phyloP scores from a whole-genome alignment of 2,329 filamentous ascomycete species.

The Periconia digitata region DNA sequence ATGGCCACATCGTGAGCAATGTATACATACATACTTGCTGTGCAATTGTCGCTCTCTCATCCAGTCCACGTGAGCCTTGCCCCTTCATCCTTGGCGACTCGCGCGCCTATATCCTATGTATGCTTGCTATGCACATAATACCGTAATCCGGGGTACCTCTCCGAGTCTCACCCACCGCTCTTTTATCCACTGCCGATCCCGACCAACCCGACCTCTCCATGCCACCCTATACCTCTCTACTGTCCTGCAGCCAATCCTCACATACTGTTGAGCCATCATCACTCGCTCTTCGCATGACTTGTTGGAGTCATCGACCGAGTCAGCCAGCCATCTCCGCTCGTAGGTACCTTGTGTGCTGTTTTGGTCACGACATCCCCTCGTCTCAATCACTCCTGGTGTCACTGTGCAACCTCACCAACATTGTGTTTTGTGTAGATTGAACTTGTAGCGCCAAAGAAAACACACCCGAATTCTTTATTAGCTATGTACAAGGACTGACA shows the following conservation, averaged over 20 bases:
- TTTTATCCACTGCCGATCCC: too few relatives aligned
- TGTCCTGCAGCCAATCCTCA: neutral
- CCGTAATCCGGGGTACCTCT: neutral
- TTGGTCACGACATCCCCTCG: neutral
- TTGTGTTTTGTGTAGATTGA: neutral
- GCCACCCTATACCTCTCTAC: too few relatives aligned
- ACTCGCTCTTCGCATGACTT: neutral
- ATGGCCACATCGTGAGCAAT: too few relatives aligned
- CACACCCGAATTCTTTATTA: conserved; percentile 2
- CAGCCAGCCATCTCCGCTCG: neutral
- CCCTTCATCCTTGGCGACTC: neutral
- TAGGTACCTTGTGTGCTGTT: too few relatives aligned
- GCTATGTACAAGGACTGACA: conserved; percentile 28
- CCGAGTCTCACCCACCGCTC: neutral
- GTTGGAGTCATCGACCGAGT: neutral
- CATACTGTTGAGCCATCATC: neutral
- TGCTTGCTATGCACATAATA: neutral
- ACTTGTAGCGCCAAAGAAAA: neutral
- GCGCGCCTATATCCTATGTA: neutral
- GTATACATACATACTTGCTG: too few relatives aligned
- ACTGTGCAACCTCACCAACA: neutral
- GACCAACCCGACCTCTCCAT: too few relatives aligned
- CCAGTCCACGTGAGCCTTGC: neutral
- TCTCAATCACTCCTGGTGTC: neutral
- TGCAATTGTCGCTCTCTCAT: neutral